Base-by-base conservation (phyloP, 73 alveolate genomes). In the Breviolum minutum region DNA sequence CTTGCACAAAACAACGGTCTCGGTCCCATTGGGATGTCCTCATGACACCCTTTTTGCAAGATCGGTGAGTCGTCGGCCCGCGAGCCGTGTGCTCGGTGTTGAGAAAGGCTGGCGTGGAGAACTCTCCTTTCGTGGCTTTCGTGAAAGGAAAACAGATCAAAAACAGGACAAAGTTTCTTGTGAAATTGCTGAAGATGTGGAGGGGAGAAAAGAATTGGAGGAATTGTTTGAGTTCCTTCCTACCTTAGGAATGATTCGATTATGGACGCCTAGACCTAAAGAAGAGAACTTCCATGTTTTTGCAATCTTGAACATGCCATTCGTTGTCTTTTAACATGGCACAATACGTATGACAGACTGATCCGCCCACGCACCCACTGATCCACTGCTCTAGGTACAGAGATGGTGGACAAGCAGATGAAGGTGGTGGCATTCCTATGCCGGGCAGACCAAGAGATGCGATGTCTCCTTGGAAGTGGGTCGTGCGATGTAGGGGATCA, bases 371-470 rank as follows among this genome's bases (percentile, higher is more conserved):
- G 54, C 54, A 40, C 5, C 54, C 54, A 40, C 54, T 40, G 54
- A 40, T 40, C 54, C 54, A 73, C n/a, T 54, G 5, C 22, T 13
- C 40, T 68, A 90, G 97, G 97, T 90, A 90, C 88, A 66, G 85
- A 24, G 97, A 90, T 26, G 97, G 97, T 54, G 97, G 97, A 10
- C 97, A 90, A 24, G 98, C 98, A 9, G 98, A 93, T 61, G 98
- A 93, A 19, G 98, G 98, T 32, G 98, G 98, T 29, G 98, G 98
- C 91, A 93, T 93, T 60, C 98, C 98, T 32, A 93, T 93, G 98
- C 27, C 54, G 54, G 54, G 54, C 54, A 26, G 30, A 27, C 77
- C 24, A 22, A 14, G n/a, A 14, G 77, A 22, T 14, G 54, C 54
- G 54, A 40, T 3, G 54, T 40, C 3, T 40, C 3, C 3, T 40